These are phyloP conservation scores for Uronychia setigera DNA, from an alignment of 73 alveolate species.

Conservation along the genomic window DNA sequence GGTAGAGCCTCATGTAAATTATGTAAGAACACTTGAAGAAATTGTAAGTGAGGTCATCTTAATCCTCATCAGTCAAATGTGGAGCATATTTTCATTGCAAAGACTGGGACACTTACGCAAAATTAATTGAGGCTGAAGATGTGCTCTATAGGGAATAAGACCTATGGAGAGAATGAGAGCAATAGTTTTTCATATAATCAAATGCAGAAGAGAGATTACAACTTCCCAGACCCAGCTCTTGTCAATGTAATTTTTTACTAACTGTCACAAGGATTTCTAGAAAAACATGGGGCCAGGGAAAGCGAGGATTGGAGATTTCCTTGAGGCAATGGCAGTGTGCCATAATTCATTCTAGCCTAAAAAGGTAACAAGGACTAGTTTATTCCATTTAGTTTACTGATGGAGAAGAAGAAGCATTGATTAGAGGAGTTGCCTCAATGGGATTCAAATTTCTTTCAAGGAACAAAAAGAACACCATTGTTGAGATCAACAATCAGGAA, in stretches of 20 bases:
- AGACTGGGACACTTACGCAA: conserved; percentile 21
- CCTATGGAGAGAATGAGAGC: conserved; percentile 10
- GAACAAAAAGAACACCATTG: background rate
- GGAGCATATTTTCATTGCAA: conserved; percentile 27
- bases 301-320: background rate
- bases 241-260: no score
- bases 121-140: conserved; percentile 23
- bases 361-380: no score
- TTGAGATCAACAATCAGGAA: background rate
- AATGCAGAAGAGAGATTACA: background rate
- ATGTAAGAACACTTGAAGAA: conserved; percentile 8
- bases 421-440: conserved; percentile 10
- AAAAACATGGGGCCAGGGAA: conserved; percentile 1
- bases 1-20: conserved; percentile 10
- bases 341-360: no score
- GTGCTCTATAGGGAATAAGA: conserved; percentile 4
- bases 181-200: background rate
- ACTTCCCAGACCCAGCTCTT: background rate
- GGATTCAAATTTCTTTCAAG: conserved; percentile 25
- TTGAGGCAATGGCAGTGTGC: conserved; percentile 22
- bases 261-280: no score
- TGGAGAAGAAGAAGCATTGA: conserved; percentile 22
- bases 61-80: no score
- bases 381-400: no score
- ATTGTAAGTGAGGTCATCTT: no score